Evolutionary conservation across 2,329 filamentous ascomycete genomes (phyloP), one percentile per base, ranked within the genome.

Genomic region (Paecilomyces fulvus): DNA sequence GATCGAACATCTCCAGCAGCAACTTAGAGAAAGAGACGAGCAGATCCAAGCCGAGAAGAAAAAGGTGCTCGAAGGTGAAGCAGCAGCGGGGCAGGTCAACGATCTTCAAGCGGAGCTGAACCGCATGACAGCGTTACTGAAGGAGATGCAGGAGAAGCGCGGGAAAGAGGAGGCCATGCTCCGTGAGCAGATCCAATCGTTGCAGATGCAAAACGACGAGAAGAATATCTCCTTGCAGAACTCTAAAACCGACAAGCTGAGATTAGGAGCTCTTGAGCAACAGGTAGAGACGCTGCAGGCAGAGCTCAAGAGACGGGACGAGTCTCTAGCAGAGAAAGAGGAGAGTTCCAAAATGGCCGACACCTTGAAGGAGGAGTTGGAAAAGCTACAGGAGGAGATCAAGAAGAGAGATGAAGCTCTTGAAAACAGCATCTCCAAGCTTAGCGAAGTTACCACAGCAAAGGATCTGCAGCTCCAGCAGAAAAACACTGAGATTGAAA

Each of bases 101-200:
- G 67, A 73, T 33, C 63, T 75, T n/a, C 70, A 73, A 53, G 56
- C 61, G 8, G 73, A 74, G 53, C 43, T 75, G n/a, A 65, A 72
- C 55, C 63, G 59, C 17, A 73, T 71, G 52, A 61, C 65, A 3
- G 54, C 57, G 10, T 56, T 67, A 11, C 54, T 74, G 4, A 62
- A 67, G 3, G 65, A 71, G 23, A 54, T 68, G 2, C 61, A 68
- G 30, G 59, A 56, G 6, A 61, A 63, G 21, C 57, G 60, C 5
- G 59, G 55, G 3, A 65, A 9, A 9, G 37, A 71, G 1, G 64
- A 66, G 48, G 54, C 58, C 3, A 49, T 60, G 12, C 59, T 71
- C 2, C 69, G 61, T n/a, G 65, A 71, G 53, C 64, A 68, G 56
- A 57, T 72, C 8, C 63, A 68, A 33, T 53, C 63, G 1, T 55